Base-by-base conservation (phyloP, 768 basidiomycete species). In the Psilocybe cyanescens region DNA sequence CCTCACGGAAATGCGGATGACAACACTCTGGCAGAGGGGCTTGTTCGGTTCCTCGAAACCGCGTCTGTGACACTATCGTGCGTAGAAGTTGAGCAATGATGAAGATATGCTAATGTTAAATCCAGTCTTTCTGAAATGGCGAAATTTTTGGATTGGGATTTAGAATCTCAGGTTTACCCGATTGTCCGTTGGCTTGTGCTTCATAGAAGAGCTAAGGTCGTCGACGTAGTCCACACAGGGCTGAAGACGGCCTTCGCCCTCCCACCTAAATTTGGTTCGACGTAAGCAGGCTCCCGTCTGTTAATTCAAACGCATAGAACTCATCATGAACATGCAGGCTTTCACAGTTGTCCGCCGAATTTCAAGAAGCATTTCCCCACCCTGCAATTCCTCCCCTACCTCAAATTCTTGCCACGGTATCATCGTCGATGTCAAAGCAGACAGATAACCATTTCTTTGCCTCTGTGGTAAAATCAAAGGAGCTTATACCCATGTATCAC, bases 131-230 rank as follows among this genome's bases (percentile, higher is more conserved):
- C 86, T 12, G 92, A 94, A 65, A 88, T 95, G 81, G 90, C 90
- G 2, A 88, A 82, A 69, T 71, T 92, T 37, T 76, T 96, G 44
- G 92, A 94, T 59, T 93, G 93, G 86, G 89, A 95, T 65, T 76
- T 94, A 6, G 87, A 94, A 65, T 79, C 84, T 0, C 93, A 97
- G 67, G 83, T 97, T 0, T 92, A 91, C 69, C 92, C 95, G 0
- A 86, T 92, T n/a, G 96, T 97, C 8, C 86, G 94, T 16, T 95
- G 95, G 85, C 81, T 99, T 31, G 91, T 98, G 31, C 88, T 93
- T 61, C 95, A 95, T 74, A 84, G 93, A 56, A 85, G 93, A 68
- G 97, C 94, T 4, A 94, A 94, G 67, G 79, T 99, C 29, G 89
- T 97, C 46, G 95, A 98, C 63, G 84, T 88, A 16, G 86, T 99